phyloP scores from a whole-genome alignment of 2,329 filamentous ascomycete species.

The Paramyrothecium roridum region DNA sequence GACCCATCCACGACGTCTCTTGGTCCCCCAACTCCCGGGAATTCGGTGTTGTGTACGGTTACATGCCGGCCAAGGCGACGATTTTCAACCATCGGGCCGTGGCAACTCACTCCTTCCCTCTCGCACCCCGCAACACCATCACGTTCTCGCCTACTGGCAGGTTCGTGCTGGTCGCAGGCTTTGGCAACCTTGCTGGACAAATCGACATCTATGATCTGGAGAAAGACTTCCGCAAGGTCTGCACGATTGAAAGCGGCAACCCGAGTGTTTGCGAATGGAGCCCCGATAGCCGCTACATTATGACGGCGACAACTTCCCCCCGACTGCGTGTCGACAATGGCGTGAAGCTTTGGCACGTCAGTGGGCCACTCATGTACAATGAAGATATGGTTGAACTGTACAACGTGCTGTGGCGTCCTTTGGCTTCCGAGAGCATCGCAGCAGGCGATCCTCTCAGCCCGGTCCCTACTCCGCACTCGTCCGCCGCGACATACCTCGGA shows the following conservation, averaged over 20 bases:
- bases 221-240: conserved; percentile 89
- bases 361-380: conserved; percentile 87
- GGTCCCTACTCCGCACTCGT: conserved; percentile 75
- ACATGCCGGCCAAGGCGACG: conserved; percentile 98
- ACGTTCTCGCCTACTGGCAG: conserved; percentile 90
- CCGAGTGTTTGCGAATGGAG: conserved; percentile 97
- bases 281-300: conserved; percentile 89
- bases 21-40: conserved; percentile 98
- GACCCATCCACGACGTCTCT: conserved; percentile 95
- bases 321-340: conserved; percentile 95
- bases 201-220: conserved; percentile 97
- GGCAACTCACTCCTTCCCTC: conserved; percentile 78
- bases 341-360: conserved; percentile 90
- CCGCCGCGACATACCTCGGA: conserved; percentile 76
- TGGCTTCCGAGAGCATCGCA: conserved; percentile 55
- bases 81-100: conserved; percentile 92
- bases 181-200: conserved; percentile 94
- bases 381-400: conserved; percentile 95
- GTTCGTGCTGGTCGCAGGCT: conserved; percentile 91
- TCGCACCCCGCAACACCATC: conserved; percentile 91
- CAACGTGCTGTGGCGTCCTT: conserved; percentile 83
- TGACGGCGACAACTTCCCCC: conserved; percentile 97
- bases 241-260: conserved; percentile 92
- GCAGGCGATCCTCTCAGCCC: conserved; percentile 69
- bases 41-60: conserved; percentile 96